Conservation (phyloP, 2,329 filamentous ascomycete genomes). For the Neurospora sp. region DNA sequence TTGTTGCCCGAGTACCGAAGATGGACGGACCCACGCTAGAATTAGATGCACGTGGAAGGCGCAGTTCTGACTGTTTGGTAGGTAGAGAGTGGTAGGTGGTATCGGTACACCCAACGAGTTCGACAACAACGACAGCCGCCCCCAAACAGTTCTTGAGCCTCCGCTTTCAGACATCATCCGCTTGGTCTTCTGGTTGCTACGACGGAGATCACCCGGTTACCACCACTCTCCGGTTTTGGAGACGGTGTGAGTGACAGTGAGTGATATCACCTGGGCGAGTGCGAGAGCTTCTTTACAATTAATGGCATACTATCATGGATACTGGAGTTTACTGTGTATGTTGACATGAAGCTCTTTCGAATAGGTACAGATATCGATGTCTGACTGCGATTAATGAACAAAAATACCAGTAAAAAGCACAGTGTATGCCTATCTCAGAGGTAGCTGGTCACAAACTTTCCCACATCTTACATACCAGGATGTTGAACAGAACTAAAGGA, state of each 20-base stretch:
- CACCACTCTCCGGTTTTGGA: background rate
- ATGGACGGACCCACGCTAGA: background rate
- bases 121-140: background rate
- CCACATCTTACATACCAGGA: background rate
- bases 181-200: background rate
- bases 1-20: background rate
- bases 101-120: background rate
- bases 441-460: background rate
- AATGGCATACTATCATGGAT: background rate
- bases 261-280: background rate
- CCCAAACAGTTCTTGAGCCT: background rate
- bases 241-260: background rate
- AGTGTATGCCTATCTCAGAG: background rate
- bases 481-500: background rate
- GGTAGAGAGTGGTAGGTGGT: background rate
- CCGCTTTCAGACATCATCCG: background rate
- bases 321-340: background rate
- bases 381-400: background rate
- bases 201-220: background rate
- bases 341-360: background rate
- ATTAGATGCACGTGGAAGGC: background rate
- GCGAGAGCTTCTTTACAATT: no score
- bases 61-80: background rate
- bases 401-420: no score
- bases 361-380: background rate